Percentiles rank a stretch among this genome's conserved stretches.
These are phyloP conservation scores for Martiniozyma asiatica DNA, from an alignment of 1,139 yeast genomes.

Conservation along the genomic window DNA sequence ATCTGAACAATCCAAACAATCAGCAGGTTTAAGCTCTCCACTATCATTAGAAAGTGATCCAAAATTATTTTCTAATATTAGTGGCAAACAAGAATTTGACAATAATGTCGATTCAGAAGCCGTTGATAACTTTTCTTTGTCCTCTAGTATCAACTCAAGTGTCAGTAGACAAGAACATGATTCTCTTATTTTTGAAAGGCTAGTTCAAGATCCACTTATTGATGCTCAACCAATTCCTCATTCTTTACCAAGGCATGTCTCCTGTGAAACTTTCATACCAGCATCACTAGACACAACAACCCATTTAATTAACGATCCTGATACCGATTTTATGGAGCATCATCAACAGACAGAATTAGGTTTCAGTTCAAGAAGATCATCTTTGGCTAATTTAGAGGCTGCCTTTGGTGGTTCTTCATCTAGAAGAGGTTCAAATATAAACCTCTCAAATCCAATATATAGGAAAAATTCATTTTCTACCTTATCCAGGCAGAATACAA, in stretches of 20 bases:
- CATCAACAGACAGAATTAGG: constrained; percentile 42
- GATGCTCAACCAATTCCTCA: constrained; percentile 19
- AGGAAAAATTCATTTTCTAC: constrained; percentile 13
- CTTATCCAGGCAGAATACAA: constrained; percentile 13
- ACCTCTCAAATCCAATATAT: constrained; percentile 4
- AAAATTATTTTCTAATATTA: too few relatives aligned
- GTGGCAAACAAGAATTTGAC: too few relatives aligned
- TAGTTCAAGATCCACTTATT: constrained; percentile 41
- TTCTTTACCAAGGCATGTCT: constrained; percentile 32
- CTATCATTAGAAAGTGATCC: neutral
- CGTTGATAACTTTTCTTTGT: too few relatives aligned
- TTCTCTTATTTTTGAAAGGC: constrained; percentile 46
- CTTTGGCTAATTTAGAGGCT: constrained; percentile 48
- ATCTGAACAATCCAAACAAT: too few relatives aligned
- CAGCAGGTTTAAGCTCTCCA: constrained; percentile 1
- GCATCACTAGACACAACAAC: constrained; percentile 73
- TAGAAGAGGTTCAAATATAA: constrained; percentile 11
- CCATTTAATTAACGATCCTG: constrained; percentile 26
- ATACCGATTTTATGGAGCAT: constrained; percentile 42
- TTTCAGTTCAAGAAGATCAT: constrained; percentile 48
- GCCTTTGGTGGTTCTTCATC: constrained; percentile 24
- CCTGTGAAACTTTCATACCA: constrained; percentile 63
- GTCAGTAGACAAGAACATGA: too few relatives aligned
- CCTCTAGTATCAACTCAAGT: too few relatives aligned
- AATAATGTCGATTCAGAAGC: too few relatives aligned